A percentile compares a stretch with the other conserved stretches of the same genome.
phyloP scores from a whole-genome alignment of 2,329 filamentous ascomycete genomes.

The Trichoderma sp. region DNA sequence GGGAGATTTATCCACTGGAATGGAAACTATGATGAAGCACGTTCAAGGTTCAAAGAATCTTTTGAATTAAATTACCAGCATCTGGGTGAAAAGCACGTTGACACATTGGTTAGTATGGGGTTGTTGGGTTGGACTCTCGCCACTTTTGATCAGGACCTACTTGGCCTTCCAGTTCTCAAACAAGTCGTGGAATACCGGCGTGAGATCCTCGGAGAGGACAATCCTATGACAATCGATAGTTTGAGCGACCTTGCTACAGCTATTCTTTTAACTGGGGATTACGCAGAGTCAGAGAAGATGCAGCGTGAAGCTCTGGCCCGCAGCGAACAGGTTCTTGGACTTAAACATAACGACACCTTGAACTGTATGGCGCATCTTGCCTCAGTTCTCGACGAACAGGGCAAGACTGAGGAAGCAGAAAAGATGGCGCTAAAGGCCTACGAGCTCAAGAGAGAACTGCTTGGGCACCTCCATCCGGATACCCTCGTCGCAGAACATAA shows the following conservation, averaged over 20 bases:
- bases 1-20: conserved; percentile 12
- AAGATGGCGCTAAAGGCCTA: background rate
- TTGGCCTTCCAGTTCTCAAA: background rate
- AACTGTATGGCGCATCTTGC: conserved; percentile 14
- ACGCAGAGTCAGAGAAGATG: conserved; percentile 1
- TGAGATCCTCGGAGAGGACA: conserved; percentile 1
- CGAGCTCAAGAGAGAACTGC: background rate
- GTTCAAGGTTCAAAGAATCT: conserved; percentile 3
- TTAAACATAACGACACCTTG: background rate
- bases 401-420: background rate
- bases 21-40: conserved; percentile 12
- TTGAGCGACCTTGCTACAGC: conserved; percentile 7
- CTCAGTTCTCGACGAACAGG: background rate
- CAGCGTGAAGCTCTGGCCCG: conserved; percentile 14
- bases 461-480: background rate
- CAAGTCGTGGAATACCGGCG: background rate
- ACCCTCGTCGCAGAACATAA: background rate
- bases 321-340: conserved; percentile 1
- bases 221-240: conserved; percentile 9
- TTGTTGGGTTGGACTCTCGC: conserved; percentile 3
- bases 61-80: background rate
- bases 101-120: conserved; percentile 12
- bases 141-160: background rate
- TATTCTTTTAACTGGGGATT: background rate
- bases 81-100: conserved; percentile 12